phyloP scores from a whole-genome alignment of 768 basidiomycete species.

The Cystobasidium ongulense region DNA sequence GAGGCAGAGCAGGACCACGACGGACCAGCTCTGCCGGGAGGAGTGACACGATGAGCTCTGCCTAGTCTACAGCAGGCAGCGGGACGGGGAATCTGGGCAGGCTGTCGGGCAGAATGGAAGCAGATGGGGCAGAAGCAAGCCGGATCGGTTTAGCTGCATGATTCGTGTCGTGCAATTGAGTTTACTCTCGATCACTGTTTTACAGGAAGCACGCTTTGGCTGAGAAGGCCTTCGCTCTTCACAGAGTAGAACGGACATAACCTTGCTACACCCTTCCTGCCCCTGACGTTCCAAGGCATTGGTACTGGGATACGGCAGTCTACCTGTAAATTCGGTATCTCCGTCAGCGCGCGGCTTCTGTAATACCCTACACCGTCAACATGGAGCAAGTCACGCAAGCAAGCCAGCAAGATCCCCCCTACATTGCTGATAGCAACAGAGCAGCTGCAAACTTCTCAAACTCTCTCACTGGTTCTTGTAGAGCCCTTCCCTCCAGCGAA shows the following conservation, averaged over 20 bases:
- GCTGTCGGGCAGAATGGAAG: not conserved
- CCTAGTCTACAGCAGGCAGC: not conserved
- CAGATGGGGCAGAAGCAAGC: not conserved
- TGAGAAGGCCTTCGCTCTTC: no score
- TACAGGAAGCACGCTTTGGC: no score
- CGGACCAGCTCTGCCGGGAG: no score
- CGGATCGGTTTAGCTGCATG: no score
- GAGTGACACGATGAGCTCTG: no score
- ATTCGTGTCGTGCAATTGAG: no score
- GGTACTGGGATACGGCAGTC: no score
- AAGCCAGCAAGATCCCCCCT: not conserved
- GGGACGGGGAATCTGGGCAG: not conserved
- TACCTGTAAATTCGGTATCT: no score
- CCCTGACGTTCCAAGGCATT: no score
- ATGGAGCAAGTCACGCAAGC: no score
- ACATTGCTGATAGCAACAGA: not conserved
- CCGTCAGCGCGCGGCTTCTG: not conserved
- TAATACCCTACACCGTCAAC: not conserved
- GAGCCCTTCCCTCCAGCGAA: conserved; percentile 12
- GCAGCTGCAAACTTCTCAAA: not conserved
- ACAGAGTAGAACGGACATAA: no score
- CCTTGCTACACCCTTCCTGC: no score
- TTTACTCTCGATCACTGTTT: not conserved
- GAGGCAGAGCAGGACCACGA: not conserved
- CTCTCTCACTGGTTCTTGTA: not conserved